Base-by-base conservation (phyloP, 306 rosid genomes). In the Delonix regia region DNA sequence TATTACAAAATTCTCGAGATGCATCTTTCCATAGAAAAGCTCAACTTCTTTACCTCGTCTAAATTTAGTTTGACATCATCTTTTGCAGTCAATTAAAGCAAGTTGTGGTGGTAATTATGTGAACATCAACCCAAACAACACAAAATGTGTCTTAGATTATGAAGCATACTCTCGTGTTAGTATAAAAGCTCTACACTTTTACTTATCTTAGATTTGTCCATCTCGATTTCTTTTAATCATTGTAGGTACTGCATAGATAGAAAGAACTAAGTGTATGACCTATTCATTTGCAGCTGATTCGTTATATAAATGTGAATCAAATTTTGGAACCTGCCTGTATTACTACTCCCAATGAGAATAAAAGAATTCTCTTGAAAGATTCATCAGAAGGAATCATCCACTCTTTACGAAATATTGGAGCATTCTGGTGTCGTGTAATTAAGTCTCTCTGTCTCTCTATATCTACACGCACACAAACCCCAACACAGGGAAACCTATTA, bases 251-350 rank as follows among this genome's bases (percentile, higher is more conserved):
- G 14, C 39, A 34, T 2, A 34, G 39, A 34, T 2, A 34, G 39
- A 34, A 34, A 34, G 39, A 2, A 34, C 39, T 34, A 34, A 34
- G 39, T 34, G 39, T 34, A 34, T 34, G 5, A 34, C 3, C 39
- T 34, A 34, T 34, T 34, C 39, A 34, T 8, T 21, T 51, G 22
- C 28, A 73, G 83, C 74, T 78, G 45, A 12, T 67, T 11, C 15
- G 14, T 10, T 49, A 49, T 18, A 7, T 80, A 27, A 10, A 62
- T 4, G 0, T 2, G 25, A 3, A 24, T n/a, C 12, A 80, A 7
- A 64, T 72, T 71, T 63, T 80, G 74, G 78, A 80, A 44, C 9
- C n/a, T n/a, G n/a, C n/a, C n/a, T n/a, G n/a, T n/a, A n/a, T n/a
- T n/a, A n/a, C n/a, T n/a, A n/a, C n/a, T 12, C 41, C 18, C 24